A percentile compares a stretch with the other conserved stretches of the same genome.
Conservation (phyloP, 2,329 filamentous ascomycete species). For the Ceratocystis lukuohia region DNA sequence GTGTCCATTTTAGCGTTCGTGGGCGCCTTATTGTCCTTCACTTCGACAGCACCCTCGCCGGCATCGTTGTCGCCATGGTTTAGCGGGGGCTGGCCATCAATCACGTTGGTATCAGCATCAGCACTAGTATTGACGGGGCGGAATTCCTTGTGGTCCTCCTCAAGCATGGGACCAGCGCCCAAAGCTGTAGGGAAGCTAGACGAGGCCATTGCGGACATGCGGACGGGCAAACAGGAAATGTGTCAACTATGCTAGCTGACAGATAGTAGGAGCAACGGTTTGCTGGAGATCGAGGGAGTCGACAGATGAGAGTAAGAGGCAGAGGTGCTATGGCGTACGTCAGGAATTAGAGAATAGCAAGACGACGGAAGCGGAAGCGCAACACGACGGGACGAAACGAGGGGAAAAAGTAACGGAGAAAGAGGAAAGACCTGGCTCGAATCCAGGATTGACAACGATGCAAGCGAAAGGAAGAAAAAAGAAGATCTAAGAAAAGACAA, state of each 20-base stretch:
- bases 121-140: neutral
- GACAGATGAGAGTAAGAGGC: neutral
- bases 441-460: no score
- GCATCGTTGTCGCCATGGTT: slow-evolving; percentile 15
- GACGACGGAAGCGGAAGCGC: neutral
- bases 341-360: neutral
- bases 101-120: neutral
- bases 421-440: neutral
- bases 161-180: neutral
- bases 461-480: neutral
- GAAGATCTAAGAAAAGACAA: neutral
- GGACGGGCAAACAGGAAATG: neutral
- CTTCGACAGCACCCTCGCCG: neutral
- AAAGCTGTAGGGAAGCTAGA: neutral
- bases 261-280: no score
- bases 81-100: neutral
- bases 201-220: neutral
- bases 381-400: slow-evolving; percentile 3
- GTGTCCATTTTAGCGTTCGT: slow-evolving; percentile 14
- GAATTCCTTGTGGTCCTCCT: neutral
- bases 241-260: no score
- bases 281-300: no score
- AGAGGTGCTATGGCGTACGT: neutral
- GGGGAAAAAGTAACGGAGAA: neutral
- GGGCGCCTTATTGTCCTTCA: slow-evolving; percentile 19